Percentiles rank a stretch among this genome's conserved stretches.
Evolutionary conservation across 805 yeast genomes (phyloP).

Genomic region (Candida jianshihensis): DNA sequence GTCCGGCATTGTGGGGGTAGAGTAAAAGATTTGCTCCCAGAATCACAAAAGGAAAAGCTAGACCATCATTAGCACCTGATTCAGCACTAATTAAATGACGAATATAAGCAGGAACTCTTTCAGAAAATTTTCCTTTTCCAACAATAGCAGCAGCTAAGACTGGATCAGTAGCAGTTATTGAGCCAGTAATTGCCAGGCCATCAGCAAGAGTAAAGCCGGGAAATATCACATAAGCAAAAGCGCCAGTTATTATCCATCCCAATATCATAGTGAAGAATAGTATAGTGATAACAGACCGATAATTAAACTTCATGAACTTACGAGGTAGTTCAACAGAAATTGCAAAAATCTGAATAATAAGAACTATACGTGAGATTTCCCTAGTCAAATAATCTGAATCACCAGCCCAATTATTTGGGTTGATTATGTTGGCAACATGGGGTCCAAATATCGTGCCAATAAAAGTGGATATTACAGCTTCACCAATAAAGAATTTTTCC

Average conservation of each 20-base stretch:
- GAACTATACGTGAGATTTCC: slow-evolving; percentile 75
- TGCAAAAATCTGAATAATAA: slow-evolving; percentile 86
- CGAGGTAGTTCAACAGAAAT: slow-evolving; percentile 91
- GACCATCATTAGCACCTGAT: slow-evolving; percentile 89
- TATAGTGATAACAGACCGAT: slow-evolving; percentile 67
- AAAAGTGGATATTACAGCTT: slow-evolving; percentile 81
- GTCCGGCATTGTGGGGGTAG: slow-evolving; percentile 55
- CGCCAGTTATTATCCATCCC: slow-evolving; percentile 82
- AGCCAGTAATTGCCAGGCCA: slow-evolving; percentile 70
- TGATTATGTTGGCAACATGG: slow-evolving; percentile 73
- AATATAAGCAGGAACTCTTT: slow-evolving; percentile 88
- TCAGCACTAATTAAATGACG: slow-evolving; percentile 78
- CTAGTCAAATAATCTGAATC: slow-evolving; percentile 74
- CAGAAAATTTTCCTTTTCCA: slow-evolving; percentile 88
- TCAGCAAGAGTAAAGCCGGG: slow-evolving; percentile 68
- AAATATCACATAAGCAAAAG: slow-evolving; percentile 70
- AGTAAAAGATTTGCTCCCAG: slow-evolving; percentile 61
- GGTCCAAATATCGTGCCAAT: slow-evolving; percentile 89
- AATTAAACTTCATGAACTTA: slow-evolving; percentile 79
- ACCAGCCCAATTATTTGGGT: slow-evolving; percentile 74
- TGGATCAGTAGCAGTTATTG: slow-evolving; percentile 94
- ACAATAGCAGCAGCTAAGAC: slow-evolving; percentile 93
- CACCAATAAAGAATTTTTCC: slow-evolving; percentile 81
- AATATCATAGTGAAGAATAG: slow-evolving; percentile 82
- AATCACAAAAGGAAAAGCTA: slow-evolving; percentile 89